These are phyloP conservation scores for Lindgomyces ingoldianus DNA, from an alignment of 495 filamentous ascomycete species.

Conservation along the genomic window DNA sequence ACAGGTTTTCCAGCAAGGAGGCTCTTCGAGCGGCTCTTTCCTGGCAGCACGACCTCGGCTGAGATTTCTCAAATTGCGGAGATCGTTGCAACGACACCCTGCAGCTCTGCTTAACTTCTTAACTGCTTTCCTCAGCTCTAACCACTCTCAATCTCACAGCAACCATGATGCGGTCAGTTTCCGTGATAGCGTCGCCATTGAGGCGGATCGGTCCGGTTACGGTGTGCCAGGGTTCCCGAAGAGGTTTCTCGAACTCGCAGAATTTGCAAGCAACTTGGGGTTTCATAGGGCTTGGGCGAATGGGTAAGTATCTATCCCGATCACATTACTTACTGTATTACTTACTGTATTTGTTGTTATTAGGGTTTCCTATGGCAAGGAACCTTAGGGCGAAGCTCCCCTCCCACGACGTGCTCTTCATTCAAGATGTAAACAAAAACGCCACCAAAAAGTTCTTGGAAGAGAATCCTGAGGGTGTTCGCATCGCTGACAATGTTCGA, in stretches of 20 bases:
- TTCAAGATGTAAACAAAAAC: constrained; percentile 51
- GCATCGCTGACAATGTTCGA: constrained; percentile 43
- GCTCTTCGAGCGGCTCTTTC: constrained; percentile 14
- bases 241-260: constrained; percentile 36
- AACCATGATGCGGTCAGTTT: constrained; percentile 25
- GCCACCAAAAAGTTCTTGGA: constrained; percentile 46
- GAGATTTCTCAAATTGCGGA: constrained; percentile 5
- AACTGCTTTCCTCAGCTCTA: background rate
- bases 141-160: background rate
- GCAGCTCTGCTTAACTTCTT: background rate
- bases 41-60: constrained; percentile 30
- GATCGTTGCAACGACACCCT: constrained; percentile 17
- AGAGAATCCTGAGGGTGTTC: constrained; percentile 42
- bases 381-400: constrained; percentile 51
- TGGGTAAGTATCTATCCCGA: constrained; percentile 39
- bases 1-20: constrained; percentile 7
- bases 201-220: constrained; percentile 11
- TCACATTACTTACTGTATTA: constrained; percentile 12
- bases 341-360: constrained; percentile 17
- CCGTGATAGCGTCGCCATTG: constrained; percentile 25
- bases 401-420: constrained; percentile 45
- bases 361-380: constrained; percentile 56
- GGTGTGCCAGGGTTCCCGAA: constrained; percentile 8
- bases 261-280: constrained; percentile 42
- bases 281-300: constrained; percentile 49